Percentiles rank a stretch among this genome's conserved stretches.
These are phyloP conservation scores for Diaporthe citri DNA, from an alignment of 2,329 filamentous ascomycete genomes.

Conservation along the genomic window DNA sequence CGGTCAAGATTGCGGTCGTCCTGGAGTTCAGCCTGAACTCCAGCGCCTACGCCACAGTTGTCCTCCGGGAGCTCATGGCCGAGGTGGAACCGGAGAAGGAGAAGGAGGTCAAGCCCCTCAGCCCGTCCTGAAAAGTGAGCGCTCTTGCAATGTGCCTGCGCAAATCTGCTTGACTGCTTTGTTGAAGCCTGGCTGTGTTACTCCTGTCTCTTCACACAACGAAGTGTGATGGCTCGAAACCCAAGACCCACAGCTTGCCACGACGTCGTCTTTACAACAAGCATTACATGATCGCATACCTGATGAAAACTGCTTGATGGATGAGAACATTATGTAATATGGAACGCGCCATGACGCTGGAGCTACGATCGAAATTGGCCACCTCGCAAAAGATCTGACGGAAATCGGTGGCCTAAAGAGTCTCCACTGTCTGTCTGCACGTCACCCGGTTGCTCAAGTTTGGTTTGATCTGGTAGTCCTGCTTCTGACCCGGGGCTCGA, in stretches of 20 bases:
- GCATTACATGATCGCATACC: neutral
- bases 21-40: slow-evolving; percentile 53
- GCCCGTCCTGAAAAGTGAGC: neutral
- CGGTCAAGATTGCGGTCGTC: slow-evolving; percentile 51
- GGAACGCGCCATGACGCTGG: neutral
- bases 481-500: slow-evolving; percentile 23
- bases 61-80: slow-evolving; percentile 52
- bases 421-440: slow-evolving; percentile 9
- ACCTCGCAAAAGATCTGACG: neutral
- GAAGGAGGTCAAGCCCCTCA: slow-evolving; percentile 33
- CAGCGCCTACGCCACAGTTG: slow-evolving; percentile 55
- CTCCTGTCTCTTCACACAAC: neutral
- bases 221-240: neutral
- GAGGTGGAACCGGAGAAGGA: slow-evolving; percentile 35
- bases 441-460: neutral
- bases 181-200: neutral
- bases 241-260: neutral
- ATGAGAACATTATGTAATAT: neutral
- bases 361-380: neutral
- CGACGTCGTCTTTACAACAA: neutral
- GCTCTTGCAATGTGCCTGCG: neutral
- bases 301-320: neutral
- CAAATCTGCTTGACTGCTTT: neutral
- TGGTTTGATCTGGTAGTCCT: slow-evolving; percentile 13
- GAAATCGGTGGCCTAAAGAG: neutral